phyloP scores from a whole-genome alignment of 139 green algal genomes.

The Micromonas commoda region DNA sequence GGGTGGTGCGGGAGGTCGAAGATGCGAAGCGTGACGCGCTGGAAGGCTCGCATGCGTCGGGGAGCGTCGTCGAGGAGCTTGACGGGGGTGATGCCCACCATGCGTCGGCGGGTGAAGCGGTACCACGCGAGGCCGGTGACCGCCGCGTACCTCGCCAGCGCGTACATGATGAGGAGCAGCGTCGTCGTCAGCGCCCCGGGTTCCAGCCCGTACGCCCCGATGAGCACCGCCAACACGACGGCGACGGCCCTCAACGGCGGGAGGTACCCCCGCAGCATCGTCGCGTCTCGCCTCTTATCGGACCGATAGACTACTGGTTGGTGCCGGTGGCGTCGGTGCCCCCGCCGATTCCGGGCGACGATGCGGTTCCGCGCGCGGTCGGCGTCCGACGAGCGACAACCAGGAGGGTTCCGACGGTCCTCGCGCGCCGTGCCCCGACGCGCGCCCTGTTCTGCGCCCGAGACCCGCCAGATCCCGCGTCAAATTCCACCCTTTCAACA shows the following conservation, averaged over 20 bases:
- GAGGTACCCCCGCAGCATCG: background rate
- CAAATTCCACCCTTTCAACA: too few species aligned
- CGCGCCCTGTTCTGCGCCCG: too few species aligned
- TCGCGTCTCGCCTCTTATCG: background rate
- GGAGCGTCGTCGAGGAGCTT: too few species aligned
- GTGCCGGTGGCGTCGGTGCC: too few species aligned
- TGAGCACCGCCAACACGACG: background rate
- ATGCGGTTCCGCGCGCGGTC: too few species aligned
- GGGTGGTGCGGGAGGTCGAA: constrained; percentile 22
- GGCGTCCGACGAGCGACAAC: too few species aligned
- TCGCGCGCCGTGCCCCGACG: too few species aligned
- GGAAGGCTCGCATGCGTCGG: background rate
- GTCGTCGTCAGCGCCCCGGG: background rate
- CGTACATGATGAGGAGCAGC: background rate
- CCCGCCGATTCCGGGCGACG: too few species aligned
- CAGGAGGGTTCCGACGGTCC: too few species aligned
- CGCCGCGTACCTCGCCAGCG: background rate
- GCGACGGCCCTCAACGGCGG: background rate
- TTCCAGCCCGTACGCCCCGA: background rate
- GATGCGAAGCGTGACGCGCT: background rate
- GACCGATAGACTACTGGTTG: too few species aligned
- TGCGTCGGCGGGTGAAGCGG: background rate
- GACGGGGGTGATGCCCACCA: background rate
- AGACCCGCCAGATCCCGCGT: too few species aligned
- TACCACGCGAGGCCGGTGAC: background rate